These are phyloP conservation scores for Musa balbisiana DNA, from an alignment of 202 grass and related monocot species.

Conservation along the genomic window DNA sequence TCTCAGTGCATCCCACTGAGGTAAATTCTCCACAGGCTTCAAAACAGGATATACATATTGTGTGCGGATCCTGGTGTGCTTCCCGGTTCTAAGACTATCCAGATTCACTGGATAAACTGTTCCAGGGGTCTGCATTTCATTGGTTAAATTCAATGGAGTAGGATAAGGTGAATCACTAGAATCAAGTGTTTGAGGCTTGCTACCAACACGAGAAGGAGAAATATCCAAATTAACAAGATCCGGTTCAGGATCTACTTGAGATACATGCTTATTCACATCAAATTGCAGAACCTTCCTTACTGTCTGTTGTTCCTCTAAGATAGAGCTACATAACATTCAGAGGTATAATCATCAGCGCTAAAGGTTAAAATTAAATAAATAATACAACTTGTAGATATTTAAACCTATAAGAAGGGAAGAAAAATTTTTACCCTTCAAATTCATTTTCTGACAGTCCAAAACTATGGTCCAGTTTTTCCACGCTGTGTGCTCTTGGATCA, in stretches of 20 bases:
- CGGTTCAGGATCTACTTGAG: constrained; percentile 16
- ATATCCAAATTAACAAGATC: constrained; percentile 20
- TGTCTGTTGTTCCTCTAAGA: constrained; percentile 2
- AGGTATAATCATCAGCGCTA: neutral
- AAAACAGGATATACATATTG: constrained; percentile 25
- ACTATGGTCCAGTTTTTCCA: neutral
- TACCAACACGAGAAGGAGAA: constrained; percentile 18
- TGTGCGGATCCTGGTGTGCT: constrained; percentile 8
- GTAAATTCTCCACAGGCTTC: constrained; percentile 7
- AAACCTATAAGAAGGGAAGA: neutral
- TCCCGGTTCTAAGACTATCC: constrained; percentile 25
- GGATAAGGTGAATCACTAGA: constrained; percentile 30
- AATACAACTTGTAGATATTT: neutral
- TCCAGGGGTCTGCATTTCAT: constrained; percentile 27
- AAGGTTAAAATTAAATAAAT: neutral
- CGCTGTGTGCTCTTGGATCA: constrained; percentile 10
- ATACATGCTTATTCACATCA: constrained; percentile 16
- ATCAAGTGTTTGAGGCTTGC: constrained; percentile 6
- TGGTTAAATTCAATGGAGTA: constrained; percentile 21
- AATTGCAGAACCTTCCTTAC: constrained; percentile 7
- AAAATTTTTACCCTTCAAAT: constrained; percentile 29
- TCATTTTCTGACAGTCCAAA: constrained; percentile 21
- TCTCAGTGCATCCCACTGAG: constrained; percentile 17
- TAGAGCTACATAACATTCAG: constrained; percentile 15
- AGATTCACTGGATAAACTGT: constrained; percentile 25